Base-by-base conservation (phyloP, 2,329 filamentous ascomycete genomes). In the Tricladium varicosporioides region DNA sequence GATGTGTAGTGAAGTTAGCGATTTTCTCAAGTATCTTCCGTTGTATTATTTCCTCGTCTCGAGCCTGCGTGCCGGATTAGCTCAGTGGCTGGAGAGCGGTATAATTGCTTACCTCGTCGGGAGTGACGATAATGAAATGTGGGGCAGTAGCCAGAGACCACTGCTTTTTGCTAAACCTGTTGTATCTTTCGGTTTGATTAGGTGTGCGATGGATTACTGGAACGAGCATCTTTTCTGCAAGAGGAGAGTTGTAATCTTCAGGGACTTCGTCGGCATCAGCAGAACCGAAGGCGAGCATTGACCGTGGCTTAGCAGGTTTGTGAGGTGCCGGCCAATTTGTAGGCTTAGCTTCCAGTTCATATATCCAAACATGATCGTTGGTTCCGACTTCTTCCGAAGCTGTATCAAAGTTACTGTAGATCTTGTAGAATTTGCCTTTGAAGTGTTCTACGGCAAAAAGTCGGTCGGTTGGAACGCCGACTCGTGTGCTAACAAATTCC, bases 391-490 rank as follows among this genome's bases (percentile, higher is more conserved):
- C 84, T 55, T 96, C 92, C 0, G 85, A 85, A 9, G 92, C 85
- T 7, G 78, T 76, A 31, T 80, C 79, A 7, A 75, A 76, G 66
- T 97, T 89, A 19, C 91, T 83, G 63, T 94, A 92, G 50, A 91
- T 81, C 69, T 92, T 93, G 78, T 92, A 97, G 72, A 97, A 92
- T 65, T 87, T 91, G 64, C 85, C 79, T 64, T 85, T 88, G 71
- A 91, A 96, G 51, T 95, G 85, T 67, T 99, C 94, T 1, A 85
- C 87, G 13, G 87, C 86, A 69, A 96, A 85, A n/a, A 97, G 70
- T 11, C 84, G 82, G 48, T 86, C 80, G 50, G 78, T 70, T 54
- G 81, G 84, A 42, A 92, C 80, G 36, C 82, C 87, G 1, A 86
- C 83, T 50, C 86, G 82, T 51, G 78, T 79, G n/a, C 87, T 85